Evolutionary conservation across 345 rosid species (phyloP), one percentile per base, ranked within the genome.

Genomic region (Cardamine occulta): DNA sequence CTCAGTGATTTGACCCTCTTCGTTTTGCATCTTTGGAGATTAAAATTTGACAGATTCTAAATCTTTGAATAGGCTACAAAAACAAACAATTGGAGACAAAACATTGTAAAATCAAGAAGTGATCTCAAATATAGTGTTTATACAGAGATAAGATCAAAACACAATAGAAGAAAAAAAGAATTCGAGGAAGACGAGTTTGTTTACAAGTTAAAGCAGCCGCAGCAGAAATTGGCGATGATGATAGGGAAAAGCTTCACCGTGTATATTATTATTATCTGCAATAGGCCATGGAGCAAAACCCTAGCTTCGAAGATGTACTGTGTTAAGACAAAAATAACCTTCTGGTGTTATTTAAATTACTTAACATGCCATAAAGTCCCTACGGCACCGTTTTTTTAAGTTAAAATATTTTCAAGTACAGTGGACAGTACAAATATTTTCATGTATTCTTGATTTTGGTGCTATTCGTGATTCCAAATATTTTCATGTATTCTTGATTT

Each of bases 1-100:
- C 64, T 91, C 93, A 83, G 86, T 91, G 74, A 81, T 84, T 35
- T 88, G 86, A 4, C 93, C 96, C 67, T 91, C 96, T 54, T 88
- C 96, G 86, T 90, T 90, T 88, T 90, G 93, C 96, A 90, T 90
- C 85, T 87, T 86, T 79, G 8, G 71, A 47, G 37, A 31, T 40
- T 66, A 21, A 19, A 12, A 40, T 8, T 32, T 28, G 39, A 31
- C 12, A 8, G 37, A 28, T 15, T 47, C 18, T 21, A 8, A 70
- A 14, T 10, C 57, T 54, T 70, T 60, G 1, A 60, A 35, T 18
- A n/a, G 1, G 45, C 75, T 61, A 49, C 59, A 72, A 72, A 71
- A 11, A 54, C 10, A 48, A n/a, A 3, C 13, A 31, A 24, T 39
- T 3, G 32, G 6, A 61, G 48, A 19, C 29, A 18, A n/a, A 8